Conservation (phyloP, 352 stramenopile species). For the Globisporangium ultimum region DNA sequence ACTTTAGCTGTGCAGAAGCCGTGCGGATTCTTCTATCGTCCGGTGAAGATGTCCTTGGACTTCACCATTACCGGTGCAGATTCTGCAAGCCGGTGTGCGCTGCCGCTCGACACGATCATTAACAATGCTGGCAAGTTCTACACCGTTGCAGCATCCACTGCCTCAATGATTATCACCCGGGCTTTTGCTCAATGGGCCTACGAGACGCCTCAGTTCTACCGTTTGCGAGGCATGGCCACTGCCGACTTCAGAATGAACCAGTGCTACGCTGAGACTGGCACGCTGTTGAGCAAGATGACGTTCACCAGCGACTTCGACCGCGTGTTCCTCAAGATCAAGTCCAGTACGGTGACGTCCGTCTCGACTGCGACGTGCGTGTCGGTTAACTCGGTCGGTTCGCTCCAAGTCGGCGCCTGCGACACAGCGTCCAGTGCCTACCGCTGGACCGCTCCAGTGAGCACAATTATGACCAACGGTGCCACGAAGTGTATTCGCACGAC, state of each 20-base stretch:
- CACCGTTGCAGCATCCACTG: conserved; percentile 9
- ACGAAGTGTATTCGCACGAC: conserved; percentile 16
- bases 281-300: conserved; percentile 14
- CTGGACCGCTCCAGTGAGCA: conserved; percentile 13
- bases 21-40: conserved; percentile 30
- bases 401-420: conserved; percentile 17
- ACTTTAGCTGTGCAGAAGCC: conserved; percentile 18
- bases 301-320: conserved; percentile 26
- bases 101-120: conserved; percentile 15
- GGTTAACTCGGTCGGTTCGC: conserved; percentile 5
- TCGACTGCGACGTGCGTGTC: conserved; percentile 15
- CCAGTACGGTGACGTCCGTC: conserved; percentile 5
- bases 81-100: conserved; percentile 17
- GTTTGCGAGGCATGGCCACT: conserved; percentile 23
- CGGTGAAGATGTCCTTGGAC: conserved; percentile 34
- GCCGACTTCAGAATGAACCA: conserved; percentile 27
- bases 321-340: conserved; percentile 26
- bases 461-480: conserved; percentile 1
- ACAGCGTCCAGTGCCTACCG: conserved; percentile 5
- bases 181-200: conserved; percentile 28
- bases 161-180: conserved; percentile 17
- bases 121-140: conserved; percentile 22
- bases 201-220: conserved; percentile 26
- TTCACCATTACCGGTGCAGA: conserved; percentile 21
- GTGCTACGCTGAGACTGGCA: conserved; percentile 31